A percentile compares a stretch with the other conserved stretches of the same genome.
Conservation (phyloP, 768 basidiomycete genomes). For the Phanerochaete sordida region DNA sequence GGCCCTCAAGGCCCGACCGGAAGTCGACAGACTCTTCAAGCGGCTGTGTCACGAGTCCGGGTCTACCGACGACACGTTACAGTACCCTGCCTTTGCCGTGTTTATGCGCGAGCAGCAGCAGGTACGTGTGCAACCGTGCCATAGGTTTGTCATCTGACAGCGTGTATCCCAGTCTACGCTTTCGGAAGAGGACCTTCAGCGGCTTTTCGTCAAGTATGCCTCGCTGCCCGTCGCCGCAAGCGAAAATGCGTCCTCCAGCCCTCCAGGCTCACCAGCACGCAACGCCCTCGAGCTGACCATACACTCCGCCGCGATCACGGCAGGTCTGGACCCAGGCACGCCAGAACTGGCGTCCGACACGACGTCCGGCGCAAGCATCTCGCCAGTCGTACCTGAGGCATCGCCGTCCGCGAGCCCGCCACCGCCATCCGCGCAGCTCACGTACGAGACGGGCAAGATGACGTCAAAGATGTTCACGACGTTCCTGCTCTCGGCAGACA, state of each 20-base stretch:
- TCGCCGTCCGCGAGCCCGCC: constrained; percentile 7
- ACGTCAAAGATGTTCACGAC: constrained; percentile 65
- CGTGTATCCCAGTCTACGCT: constrained; percentile 25
- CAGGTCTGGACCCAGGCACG: not conserved
- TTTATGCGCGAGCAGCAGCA: constrained; percentile 55
- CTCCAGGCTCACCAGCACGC: constrained; percentile 21
- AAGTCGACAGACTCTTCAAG: constrained; percentile 66
- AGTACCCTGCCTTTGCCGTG: constrained; percentile 36
- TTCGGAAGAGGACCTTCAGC: constrained; percentile 26
- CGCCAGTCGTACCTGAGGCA: not conserved
- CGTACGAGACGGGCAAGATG: constrained; percentile 30
- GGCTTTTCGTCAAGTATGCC: constrained; percentile 38
- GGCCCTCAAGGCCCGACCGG: constrained; percentile 78
- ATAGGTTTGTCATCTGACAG: constrained; percentile 28
- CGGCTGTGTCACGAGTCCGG: constrained; percentile 26
- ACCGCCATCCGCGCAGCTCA: constrained; percentile 12
- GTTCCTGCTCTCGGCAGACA: constrained; percentile 81
- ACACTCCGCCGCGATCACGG: constrained; percentile 15
- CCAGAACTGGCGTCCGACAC: not conserved
- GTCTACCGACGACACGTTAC: constrained; percentile 30
- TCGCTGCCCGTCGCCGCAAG: constrained; percentile 2
- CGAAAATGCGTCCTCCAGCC: not conserved
- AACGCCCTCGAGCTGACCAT: constrained; percentile 26
- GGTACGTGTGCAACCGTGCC: constrained; percentile 29
- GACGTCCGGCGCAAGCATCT: not conserved